phyloP scores from a whole-genome alignment of 2,329 filamentous ascomycete species.

The Mollisiaceae sp. region DNA sequence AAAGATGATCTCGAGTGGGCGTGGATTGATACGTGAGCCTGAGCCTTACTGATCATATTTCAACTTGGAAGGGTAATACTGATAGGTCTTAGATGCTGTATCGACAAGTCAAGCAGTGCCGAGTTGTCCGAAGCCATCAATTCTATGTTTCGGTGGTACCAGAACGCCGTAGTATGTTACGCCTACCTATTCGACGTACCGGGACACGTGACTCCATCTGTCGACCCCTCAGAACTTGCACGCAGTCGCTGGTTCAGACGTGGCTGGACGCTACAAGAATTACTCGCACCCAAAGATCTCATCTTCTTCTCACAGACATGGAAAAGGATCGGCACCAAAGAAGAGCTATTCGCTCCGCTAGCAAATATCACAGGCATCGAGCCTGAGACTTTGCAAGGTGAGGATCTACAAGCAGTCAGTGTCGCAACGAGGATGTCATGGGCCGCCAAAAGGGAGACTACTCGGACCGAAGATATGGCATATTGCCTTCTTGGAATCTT shows the following conservation, averaged over 20 bases:
- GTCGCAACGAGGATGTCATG: constrained; percentile 13
- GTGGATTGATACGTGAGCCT: constrained; percentile 10
- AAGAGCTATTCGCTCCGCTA: not conserved
- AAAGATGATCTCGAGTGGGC: constrained; percentile 1
- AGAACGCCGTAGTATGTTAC: constrained; percentile 23
- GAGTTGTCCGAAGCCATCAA: constrained; percentile 12
- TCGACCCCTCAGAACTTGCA: constrained; percentile 12
- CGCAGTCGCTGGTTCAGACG: constrained; percentile 21
- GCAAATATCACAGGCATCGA: constrained; percentile 4
- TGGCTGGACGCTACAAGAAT: constrained; percentile 27
- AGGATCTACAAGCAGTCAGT: not conserved
- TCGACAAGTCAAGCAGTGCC: constrained; percentile 10
- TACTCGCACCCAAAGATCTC: constrained; percentile 34
- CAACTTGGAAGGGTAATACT: not conserved
- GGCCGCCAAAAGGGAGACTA: constrained; percentile 11
- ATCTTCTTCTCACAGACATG: constrained; percentile 35
- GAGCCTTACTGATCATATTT: not conserved
- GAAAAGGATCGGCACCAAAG: constrained; percentile 12
- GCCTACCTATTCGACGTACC: constrained; percentile 26
- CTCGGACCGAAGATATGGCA: constrained; percentile 17
- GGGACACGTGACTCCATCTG: not conserved
- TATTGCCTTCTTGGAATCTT: constrained; percentile 19
- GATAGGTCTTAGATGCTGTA: not conserved
- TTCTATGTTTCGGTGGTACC: constrained; percentile 19
- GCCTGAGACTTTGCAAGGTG: not conserved